phyloP scores from a whole-genome alignment of 2,329 filamentous ascomycete genomes.

The Colletotrichum melonis region DNA sequence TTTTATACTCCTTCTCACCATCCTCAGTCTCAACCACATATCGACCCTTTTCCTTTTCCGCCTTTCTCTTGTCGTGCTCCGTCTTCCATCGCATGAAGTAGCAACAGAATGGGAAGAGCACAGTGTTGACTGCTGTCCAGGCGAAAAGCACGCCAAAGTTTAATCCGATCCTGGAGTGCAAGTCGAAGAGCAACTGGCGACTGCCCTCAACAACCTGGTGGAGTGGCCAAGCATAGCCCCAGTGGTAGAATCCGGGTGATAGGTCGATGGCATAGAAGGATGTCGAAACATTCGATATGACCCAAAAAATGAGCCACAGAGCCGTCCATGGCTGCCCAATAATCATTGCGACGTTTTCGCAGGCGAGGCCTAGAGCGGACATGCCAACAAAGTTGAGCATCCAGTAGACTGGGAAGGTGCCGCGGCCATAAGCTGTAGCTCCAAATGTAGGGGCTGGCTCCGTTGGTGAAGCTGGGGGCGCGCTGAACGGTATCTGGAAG shows the following conservation, averaged over 20 bases:
- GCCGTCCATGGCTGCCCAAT: conserved; percentile 69
- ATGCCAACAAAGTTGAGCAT: conserved; percentile 73
- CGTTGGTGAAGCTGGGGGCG: conserved; percentile 52
- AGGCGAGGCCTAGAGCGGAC: conserved; percentile 70
- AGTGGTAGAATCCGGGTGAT: conserved; percentile 68
- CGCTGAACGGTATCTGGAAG: conserved; percentile 72
- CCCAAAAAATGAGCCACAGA: conserved; percentile 75
- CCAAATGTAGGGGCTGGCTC: conserved; percentile 57
- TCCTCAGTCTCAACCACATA: conserved; percentile 41
- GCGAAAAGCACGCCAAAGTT: conserved; percentile 71
- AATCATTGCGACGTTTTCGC: conserved; percentile 74
- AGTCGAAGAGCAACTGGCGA: conserved; percentile 70
- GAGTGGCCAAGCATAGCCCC: conserved; percentile 73
- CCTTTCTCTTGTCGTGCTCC: conserved; percentile 42
- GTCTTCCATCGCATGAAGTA: conserved; percentile 56
- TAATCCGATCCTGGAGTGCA: conserved; percentile 67
- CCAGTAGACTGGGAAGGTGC: conserved; percentile 72
- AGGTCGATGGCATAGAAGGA: conserved; percentile 70
- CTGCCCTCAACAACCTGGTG: conserved; percentile 71
- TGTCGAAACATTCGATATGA: conserved; percentile 73
- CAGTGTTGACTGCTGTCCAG: conserved; percentile 65
- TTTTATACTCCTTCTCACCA: conserved; percentile 41
- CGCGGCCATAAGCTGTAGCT: conserved; percentile 65
- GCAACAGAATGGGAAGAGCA: conserved; percentile 62
- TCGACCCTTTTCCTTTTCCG: conserved; percentile 40